Evolutionary conservation across 495 filamentous ascomycete species (phyloP).

Genomic region (Aspergillus wentii): DNA sequence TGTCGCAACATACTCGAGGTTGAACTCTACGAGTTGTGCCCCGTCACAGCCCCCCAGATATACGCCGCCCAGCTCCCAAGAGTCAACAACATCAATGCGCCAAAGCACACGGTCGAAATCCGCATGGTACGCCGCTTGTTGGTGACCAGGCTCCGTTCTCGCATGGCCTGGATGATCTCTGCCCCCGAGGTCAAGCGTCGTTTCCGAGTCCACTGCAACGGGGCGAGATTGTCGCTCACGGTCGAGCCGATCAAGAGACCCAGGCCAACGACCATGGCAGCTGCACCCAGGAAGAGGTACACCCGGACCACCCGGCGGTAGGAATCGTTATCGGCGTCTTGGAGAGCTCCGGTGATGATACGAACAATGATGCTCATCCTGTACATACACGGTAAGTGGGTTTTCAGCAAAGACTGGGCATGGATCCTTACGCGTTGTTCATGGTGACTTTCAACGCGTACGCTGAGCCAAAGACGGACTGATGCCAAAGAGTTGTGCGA

Average conservation of each 20-base stretch:
- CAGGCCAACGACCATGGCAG: slow-evolving; percentile 23
- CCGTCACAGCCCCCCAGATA: slow-evolving; percentile 40
- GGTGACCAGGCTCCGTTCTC: slow-evolving; percentile 19
- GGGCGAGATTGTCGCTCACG: slow-evolving; percentile 18
- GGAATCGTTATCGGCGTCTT: slow-evolving; percentile 36
- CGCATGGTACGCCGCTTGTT: slow-evolving; percentile 13
- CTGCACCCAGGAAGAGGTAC: slow-evolving; percentile 32
- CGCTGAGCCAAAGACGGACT: slow-evolving; percentile 39
- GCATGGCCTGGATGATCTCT: slow-evolving; percentile 21
- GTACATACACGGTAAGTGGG: background rate
- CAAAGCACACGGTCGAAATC: slow-evolving; percentile 28
- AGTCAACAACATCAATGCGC: slow-evolving; percentile 20
- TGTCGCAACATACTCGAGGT: too few species aligned
- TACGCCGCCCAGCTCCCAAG: slow-evolving; percentile 38
- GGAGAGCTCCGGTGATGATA: slow-evolving; percentile 37
- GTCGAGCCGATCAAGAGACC: slow-evolving; percentile 22
- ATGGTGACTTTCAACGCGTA: slow-evolving; percentile 42
- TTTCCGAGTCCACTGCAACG: slow-evolving; percentile 39
- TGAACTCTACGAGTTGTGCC: slow-evolving; percentile 29
- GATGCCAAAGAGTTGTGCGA: slow-evolving; percentile 38
- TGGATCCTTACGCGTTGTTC: slow-evolving; percentile 38
- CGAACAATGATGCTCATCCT: slow-evolving; percentile 43
- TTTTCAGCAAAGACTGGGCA: too few species aligned
- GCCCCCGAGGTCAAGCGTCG: slow-evolving; percentile 26
- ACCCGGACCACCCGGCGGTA: slow-evolving; percentile 36